Conservation (phyloP, 2,329 filamentous ascomycete species). For the Fusarium xyrophilum region DNA sequence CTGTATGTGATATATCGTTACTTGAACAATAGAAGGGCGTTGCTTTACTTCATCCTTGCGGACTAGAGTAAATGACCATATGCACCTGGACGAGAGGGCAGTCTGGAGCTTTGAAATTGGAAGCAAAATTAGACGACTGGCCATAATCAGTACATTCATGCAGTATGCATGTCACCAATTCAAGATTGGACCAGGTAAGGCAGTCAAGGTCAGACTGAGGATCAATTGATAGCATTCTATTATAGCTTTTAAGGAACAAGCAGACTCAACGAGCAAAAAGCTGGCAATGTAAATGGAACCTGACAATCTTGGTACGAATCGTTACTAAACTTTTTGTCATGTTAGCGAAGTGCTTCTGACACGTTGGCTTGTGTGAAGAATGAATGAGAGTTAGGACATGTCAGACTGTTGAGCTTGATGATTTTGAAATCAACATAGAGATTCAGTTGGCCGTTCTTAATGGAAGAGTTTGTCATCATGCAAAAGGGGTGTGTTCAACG, state of each 20-base stretch:
- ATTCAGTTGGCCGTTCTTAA: conserved; percentile 74
- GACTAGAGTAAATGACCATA: background rate
- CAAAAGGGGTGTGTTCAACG: conserved; percentile 10
- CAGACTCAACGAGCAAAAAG: background rate
- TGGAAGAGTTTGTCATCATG: conserved; percentile 64
- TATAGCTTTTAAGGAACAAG: background rate
- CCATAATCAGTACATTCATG: background rate
- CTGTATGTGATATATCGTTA: conserved; percentile 17
- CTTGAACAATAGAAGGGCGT: conserved; percentile 13
- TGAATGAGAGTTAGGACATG: conserved; percentile 19
- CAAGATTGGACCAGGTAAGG: background rate
- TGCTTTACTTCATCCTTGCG: background rate
- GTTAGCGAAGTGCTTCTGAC: conserved; percentile 37
- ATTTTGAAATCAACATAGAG: conserved; percentile 62
- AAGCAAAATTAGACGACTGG: background rate
- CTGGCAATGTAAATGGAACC: background rate
- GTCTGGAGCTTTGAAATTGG: background rate
- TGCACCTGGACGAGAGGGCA: background rate
- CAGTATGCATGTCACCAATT: background rate
- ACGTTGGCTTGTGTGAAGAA: background rate
- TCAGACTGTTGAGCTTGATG: conserved; percentile 74
- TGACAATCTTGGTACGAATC: background rate
- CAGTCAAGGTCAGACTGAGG: background rate
- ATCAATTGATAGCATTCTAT: background rate
- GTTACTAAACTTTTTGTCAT: conserved; percentile 25